Conservation (phyloP, 2,329 filamentous ascomycete species). For the Calycina herbarum region DNA sequence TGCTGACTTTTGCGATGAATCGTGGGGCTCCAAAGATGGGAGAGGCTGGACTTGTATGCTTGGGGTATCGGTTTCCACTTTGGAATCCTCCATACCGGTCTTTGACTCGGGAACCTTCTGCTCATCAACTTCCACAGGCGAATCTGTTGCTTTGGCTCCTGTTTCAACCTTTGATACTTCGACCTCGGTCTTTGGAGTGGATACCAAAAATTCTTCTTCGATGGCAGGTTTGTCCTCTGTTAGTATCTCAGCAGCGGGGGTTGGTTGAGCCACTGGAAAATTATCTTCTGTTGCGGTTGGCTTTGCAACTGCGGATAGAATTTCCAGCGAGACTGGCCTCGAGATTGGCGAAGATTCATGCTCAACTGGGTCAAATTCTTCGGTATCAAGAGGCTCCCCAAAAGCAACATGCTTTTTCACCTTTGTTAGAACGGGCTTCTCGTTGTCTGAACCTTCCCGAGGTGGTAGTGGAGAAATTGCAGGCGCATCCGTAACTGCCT, state of each 20-base stretch:
- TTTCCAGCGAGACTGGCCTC: not conserved
- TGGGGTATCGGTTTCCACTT: slow-evolving; percentile 10
- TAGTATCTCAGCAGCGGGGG: not conserved
- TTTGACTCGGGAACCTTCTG: slow-evolving; percentile 33
- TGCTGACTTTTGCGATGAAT: slow-evolving; percentile 33
- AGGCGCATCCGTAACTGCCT: not conserved
- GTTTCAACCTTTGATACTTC: not conserved
- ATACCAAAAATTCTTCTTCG: not conserved
- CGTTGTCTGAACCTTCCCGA: not conserved
- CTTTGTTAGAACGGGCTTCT: not conserved
- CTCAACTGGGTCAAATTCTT: not conserved
- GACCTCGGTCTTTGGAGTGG: not conserved
- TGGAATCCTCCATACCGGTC: slow-evolving; percentile 31
- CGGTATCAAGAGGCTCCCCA: slow-evolving; percentile 5
- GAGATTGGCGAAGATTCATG: not conserved
- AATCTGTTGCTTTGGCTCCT: not conserved
- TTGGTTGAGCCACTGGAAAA: not conserved
- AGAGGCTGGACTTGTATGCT: slow-evolving; percentile 18
- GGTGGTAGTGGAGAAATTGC: not conserved
- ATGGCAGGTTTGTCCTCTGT: not conserved
- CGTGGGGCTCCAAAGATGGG: slow-evolving; percentile 8
- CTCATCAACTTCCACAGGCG: slow-evolving; percentile 16
- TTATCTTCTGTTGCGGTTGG: not conserved
- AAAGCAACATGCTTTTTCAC: slow-evolving; percentile 10
- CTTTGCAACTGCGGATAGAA: not conserved